Conservation (phyloP, 805 yeast species). For the Yamadazyma nakazawae region DNA sequence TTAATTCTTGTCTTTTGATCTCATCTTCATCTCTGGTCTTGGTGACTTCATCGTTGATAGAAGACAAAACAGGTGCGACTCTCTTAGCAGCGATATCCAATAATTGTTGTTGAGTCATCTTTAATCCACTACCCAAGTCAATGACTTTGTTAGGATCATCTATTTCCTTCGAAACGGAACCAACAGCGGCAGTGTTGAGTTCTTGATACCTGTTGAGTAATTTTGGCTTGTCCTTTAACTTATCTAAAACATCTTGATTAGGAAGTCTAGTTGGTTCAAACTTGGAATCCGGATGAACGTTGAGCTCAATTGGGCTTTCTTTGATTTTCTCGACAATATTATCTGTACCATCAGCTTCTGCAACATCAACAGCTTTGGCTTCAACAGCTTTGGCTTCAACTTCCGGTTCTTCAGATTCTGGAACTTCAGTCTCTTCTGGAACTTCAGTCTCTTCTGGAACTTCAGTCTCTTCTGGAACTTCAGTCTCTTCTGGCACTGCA, state of each 20-base stretch:
- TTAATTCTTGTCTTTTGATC: slow-evolving; percentile 36
- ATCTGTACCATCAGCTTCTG: slow-evolving; percentile 16
- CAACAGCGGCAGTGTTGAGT: slow-evolving; percentile 46
- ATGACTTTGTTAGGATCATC: slow-evolving; percentile 49
- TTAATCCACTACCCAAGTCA: slow-evolving; percentile 53
- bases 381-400: slow-evolving; percentile 6
- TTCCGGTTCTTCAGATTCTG: slow-evolving; percentile 7
- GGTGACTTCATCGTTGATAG: slow-evolving; percentile 48
- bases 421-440: slow-evolving; percentile 20
- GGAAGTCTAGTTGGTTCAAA: slow-evolving; percentile 35
- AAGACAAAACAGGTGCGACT: slow-evolving; percentile 52
- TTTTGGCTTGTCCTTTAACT: slow-evolving; percentile 46
- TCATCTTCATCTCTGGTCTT: slow-evolving; percentile 43
- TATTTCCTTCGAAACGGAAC: slow-evolving; percentile 41
- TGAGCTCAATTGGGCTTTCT: slow-evolving; percentile 33
- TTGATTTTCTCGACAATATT: slow-evolving; percentile 19
- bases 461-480: slow-evolving; percentile 8
- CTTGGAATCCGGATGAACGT: slow-evolving; percentile 27
- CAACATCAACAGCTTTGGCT: slow-evolving; percentile 4
- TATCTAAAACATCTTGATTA: slow-evolving; percentile 32
- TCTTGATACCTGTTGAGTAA: slow-evolving; percentile 48
- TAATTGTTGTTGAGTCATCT: slow-evolving; percentile 52
- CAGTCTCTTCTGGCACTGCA: not conserved
- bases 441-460: slow-evolving; percentile 9
- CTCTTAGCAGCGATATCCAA: slow-evolving; percentile 53